Percentiles rank a stretch among this genome's conserved stretches.
These are phyloP conservation scores for Mallotus nudiflorus DNA, from an alignment of 345 rosid genomes.

Conservation along the genomic window DNA sequence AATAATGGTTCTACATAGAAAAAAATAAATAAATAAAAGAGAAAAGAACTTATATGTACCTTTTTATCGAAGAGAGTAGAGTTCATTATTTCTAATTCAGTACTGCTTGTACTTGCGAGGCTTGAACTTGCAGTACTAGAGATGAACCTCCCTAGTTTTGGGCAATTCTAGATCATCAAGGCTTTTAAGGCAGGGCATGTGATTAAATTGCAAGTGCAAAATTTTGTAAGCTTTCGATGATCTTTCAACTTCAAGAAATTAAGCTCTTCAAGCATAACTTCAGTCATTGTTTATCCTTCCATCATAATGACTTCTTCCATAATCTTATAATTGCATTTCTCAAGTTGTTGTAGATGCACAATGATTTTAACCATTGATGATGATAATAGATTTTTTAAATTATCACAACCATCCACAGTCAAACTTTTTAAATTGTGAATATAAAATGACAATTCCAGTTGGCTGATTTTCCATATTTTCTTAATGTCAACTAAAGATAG, in stretches of 20 bases:
- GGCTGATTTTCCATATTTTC: too few species aligned
- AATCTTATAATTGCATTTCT: background rate
- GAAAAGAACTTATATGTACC: background rate
- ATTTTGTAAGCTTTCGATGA: slow-evolving; percentile 17
- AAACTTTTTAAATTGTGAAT: background rate
- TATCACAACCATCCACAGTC: background rate
- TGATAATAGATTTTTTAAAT: slow-evolving; percentile 9
- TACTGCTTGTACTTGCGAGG: too few species aligned
- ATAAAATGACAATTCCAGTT: too few species aligned
- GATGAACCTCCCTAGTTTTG: background rate
- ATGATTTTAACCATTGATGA: background rate
- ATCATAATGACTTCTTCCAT: slow-evolving; percentile 10
- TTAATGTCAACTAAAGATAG: too few species aligned
- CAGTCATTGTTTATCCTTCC: background rate
- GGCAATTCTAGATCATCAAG: slow-evolving; percentile 1
- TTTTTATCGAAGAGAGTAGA: slow-evolving; percentile 1
- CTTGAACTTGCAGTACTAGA: too few species aligned
- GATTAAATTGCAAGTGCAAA: background rate
- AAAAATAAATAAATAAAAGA: background rate
- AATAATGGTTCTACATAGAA: too few species aligned
- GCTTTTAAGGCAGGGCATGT: slow-evolving; percentile 1
- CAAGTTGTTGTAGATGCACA: slow-evolving; percentile 1
- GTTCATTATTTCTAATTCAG: background rate
- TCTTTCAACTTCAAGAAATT: background rate
- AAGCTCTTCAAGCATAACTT: slow-evolving; percentile 6